Percentiles rank a stretch among this genome's conserved stretches.
phyloP scores from a whole-genome alignment of 768 basidiomycete genomes.

The Termitomyces sp. region DNA sequence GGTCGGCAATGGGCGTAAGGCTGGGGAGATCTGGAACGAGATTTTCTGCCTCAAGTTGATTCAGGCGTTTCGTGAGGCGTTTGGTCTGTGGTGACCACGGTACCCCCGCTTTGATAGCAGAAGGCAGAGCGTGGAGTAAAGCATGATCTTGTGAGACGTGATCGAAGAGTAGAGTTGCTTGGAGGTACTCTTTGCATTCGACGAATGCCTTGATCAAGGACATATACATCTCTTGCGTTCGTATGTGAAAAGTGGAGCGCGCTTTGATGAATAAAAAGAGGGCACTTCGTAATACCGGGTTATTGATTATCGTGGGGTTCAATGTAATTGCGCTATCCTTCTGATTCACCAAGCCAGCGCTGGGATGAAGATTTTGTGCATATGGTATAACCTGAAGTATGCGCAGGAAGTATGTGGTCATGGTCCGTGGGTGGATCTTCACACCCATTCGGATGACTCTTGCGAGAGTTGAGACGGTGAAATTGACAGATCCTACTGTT shows the following conservation, averaged over 20 bases:
- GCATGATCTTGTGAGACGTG: not conserved
- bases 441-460: too few species aligned
- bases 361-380: too few species aligned
- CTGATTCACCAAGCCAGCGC: rapidly evolving
- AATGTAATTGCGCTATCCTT: not conserved
- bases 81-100: too few species aligned
- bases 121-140: not conserved
- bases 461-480: too few species aligned
- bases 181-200: not conserved
- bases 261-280: not conserved
- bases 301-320: not conserved
- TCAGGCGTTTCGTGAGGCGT: not conserved
- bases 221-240: not conserved
- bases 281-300: not conserved
- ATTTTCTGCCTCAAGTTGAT: not conserved
- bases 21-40: not conserved
- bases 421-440: not conserved
- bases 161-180: not conserved
- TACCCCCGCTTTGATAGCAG: not conserved
- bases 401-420: not conserved
- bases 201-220: not conserved
- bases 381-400: rapidly evolving
- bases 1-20: not conserved
- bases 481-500: too few species aligned
- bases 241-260: not conserved